Conservation (phyloP, 108 stramenopile species). For the Parietichytrium sp. region DNA sequence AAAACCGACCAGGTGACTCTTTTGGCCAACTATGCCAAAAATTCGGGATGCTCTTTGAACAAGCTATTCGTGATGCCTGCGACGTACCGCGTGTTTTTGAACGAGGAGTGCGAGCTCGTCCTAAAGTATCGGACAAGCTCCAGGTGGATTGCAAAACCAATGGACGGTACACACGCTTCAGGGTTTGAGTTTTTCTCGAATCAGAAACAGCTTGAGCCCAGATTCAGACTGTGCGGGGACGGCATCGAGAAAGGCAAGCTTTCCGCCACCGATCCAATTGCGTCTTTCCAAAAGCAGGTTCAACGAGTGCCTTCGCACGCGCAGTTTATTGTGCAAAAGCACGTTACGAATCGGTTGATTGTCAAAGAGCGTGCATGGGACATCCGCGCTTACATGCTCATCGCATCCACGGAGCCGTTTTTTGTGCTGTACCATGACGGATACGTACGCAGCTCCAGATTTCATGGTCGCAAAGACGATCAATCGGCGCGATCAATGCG, state of each 20-base stretch:
- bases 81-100: conserved; percentile 29
- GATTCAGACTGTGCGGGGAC: not conserved
- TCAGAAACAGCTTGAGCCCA: not conserved
- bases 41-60: conserved; percentile 1
- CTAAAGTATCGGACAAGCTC: conserved; percentile 14
- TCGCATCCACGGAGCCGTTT: conserved; percentile 9
- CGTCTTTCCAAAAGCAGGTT: not conserved
- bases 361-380: conserved; percentile 27
- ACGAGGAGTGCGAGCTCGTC: not conserved
- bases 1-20: conserved; percentile 1
- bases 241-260: not conserved
- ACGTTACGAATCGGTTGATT: not conserved
- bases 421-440: conserved; percentile 31
- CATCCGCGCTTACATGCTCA: conserved; percentile 25
- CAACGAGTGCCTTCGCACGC: not conserved
- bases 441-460: not conserved
- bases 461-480: not conserved
- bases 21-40: not conserved
- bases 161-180: not conserved
- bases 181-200: conserved; percentile 4
- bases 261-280: not conserved
- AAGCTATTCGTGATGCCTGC: conserved; percentile 33
- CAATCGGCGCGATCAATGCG: no score
- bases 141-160: conserved; percentile 30
- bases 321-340: conserved; percentile 6